Evolutionary conservation across 495 filamentous ascomycete species (phyloP).

Genomic region (Penicillium salamii): DNA sequence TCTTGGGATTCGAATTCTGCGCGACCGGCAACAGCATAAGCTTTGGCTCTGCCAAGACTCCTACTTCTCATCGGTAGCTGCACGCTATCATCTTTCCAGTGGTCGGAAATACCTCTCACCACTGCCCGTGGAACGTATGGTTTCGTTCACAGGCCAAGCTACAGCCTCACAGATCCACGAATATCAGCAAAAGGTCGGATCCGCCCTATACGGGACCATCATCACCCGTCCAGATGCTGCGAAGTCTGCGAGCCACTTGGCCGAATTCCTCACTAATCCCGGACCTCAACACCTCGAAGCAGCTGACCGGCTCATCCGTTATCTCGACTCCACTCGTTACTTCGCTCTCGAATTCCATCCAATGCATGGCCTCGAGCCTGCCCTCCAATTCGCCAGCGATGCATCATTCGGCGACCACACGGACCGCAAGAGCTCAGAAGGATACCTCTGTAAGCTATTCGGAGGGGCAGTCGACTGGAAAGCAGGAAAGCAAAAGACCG

Average conservation of each 20-base stretch:
- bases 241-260: slow-evolving; percentile 6
- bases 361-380: not conserved
- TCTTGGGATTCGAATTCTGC: too few relatives aligned
- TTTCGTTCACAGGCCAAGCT: not conserved
- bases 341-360: slow-evolving; percentile 6
- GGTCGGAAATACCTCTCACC: too few relatives aligned
- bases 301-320: slow-evolving; percentile 12
- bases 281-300: slow-evolving; percentile 8
- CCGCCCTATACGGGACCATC: slow-evolving; percentile 17
- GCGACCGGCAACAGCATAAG: too few relatives aligned
- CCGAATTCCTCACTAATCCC: slow-evolving; percentile 22
- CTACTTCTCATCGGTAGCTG: too few relatives aligned
- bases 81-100: too few relatives aligned
- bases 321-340: slow-evolving; percentile 11
- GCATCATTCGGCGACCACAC: slow-evolving; percentile 17
- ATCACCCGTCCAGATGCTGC: slow-evolving; percentile 22
- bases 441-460: slow-evolving; percentile 17
- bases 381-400: slow-evolving; percentile 11
- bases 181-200: slow-evolving; percentile 28
- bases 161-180: slow-evolving; percentile 1
- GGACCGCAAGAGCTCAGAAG: slow-evolving; percentile 14
- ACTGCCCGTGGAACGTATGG: too few relatives aligned
- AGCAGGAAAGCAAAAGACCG: slow-evolving; percentile 18
- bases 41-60: too few relatives aligned
- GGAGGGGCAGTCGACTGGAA: slow-evolving; percentile 20